phyloP scores from a whole-genome alignment of 2,329 filamentous ascomycete genomes.

The Xylaria sp. region DNA sequence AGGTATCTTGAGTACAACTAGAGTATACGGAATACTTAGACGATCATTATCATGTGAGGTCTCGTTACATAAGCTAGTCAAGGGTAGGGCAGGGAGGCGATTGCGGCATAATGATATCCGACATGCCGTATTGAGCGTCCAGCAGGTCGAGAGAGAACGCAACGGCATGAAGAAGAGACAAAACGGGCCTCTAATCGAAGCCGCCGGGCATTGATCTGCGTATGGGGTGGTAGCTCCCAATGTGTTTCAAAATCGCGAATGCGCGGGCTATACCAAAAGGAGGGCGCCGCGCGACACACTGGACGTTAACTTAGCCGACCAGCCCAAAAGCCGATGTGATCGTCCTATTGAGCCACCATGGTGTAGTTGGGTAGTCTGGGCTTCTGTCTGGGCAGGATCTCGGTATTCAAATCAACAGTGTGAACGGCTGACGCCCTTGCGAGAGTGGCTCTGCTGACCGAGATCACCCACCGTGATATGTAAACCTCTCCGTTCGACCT shows the following conservation, averaged over 20 bases:
- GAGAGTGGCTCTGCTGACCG: slow-evolving; percentile 1
- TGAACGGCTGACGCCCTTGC: not conserved
- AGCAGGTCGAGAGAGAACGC: not conserved
- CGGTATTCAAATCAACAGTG: slow-evolving; percentile 13
- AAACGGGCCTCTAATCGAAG: slow-evolving; percentile 2
- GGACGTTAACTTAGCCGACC: slow-evolving; percentile 22
- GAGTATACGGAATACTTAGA: too few relatives aligned
- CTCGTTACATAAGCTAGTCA: too few relatives aligned
- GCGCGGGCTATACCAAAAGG: slow-evolving; percentile 33
- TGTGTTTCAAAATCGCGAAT: slow-evolving; percentile 42
- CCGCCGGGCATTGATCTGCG: slow-evolving; percentile 37
- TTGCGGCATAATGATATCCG: too few relatives aligned
- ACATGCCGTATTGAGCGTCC: not conserved
- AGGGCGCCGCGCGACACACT: slow-evolving; percentile 37
- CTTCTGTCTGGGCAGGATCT: too few relatives aligned
- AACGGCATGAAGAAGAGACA: not conserved
- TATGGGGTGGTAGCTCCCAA: slow-evolving; percentile 35
- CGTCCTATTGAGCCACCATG: slow-evolving; percentile 18
- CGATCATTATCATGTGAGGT: too few relatives aligned
- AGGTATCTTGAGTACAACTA: too few relatives aligned
- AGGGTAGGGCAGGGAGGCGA: too few relatives aligned
- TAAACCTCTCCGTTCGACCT: too few relatives aligned
- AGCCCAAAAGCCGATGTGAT: slow-evolving; percentile 33
- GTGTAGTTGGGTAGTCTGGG: too few relatives aligned
- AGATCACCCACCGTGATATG: too few relatives aligned